A percentile compares a stretch with the other conserved stretches of the same genome.
Evolutionary conservation across 495 filamentous ascomycete genomes (phyloP).

Genomic region (Usnea hakonensis): DNA sequence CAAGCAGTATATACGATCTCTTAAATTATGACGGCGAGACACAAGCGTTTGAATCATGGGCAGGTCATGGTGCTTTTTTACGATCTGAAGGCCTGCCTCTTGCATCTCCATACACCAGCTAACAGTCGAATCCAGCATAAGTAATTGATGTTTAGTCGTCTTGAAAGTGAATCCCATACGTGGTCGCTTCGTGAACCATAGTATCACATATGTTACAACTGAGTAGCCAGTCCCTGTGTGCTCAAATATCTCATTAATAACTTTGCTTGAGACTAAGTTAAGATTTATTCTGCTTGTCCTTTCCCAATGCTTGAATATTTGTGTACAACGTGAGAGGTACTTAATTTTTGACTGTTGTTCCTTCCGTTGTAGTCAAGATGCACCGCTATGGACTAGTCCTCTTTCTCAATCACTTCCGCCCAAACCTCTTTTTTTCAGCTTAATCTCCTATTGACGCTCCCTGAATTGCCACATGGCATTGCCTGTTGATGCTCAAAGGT

Average conservation of each 20-base stretch:
- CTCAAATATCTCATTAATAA: not conserved
- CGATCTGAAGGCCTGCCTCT: not conserved
- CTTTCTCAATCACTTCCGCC: not conserved
- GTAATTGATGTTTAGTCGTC: not conserved
- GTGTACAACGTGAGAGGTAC: not conserved
- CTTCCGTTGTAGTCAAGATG: conserved; percentile 3
- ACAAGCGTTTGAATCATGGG: not conserved
- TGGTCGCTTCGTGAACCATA: not conserved
- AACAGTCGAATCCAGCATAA: too few relatives aligned
- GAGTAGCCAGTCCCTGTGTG: not conserved
- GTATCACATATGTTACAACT: not conserved
- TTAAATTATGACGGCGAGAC: not conserved
- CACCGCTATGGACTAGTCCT: not conserved
- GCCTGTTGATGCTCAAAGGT: not conserved
- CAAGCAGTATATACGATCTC: not conserved
- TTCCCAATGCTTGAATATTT: not conserved
- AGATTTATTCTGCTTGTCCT: not conserved
- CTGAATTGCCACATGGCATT: not conserved
- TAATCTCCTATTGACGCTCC: not conserved
- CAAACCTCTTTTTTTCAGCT: not conserved
- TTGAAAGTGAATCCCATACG: not conserved
- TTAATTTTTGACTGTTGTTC: not conserved
- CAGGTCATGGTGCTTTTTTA: not conserved
- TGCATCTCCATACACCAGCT: not conserved
- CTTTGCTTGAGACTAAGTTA: not conserved